Evolutionary conservation across 148 eudicot genomes (phyloP), one percentile per base, ranked within the genome.

Genomic region (Beta vulgaris): DNA sequence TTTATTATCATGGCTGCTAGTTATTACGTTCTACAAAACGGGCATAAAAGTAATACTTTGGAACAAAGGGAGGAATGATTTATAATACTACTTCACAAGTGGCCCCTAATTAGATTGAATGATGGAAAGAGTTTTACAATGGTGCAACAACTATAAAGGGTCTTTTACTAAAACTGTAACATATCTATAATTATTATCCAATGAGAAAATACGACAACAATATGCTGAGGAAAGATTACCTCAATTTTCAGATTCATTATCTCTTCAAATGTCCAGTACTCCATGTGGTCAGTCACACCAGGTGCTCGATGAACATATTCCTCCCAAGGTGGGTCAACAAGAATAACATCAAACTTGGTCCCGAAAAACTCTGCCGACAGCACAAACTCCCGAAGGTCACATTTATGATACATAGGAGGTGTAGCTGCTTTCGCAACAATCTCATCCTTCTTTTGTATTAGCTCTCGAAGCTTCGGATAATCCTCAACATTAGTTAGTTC

Each of bases 251-350:
- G 86, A 79, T 92, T 92, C 93, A 87, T 89, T 79, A 95, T 95
- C 83, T 95, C 96, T 84, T 95, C 96, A 82, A 88, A 84, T 43
- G 91, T 87, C 98, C 98, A 95, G 74, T 84, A 88, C 53, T 95
- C 98, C 92, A 87, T 90, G 79, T 89, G 88, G 81, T 95, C 96
- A 71, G 90, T 89, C 68, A 94, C 97, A 79, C 97, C 98, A 81
- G 96, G 96, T 67, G 98, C 98, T 73, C 96, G 90, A 81, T 94
- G 98, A 78, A 91, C 93, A 82, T 95, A 95, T 85, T 92, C 98
- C 83, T 95, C 97, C 98, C 97, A 92, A 42, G 98, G 98, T 11
- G 97, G 97, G 55, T 95, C 98, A 64, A 92, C 89, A 46, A 95
- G 93, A 85, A 95, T 95, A 54, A 95, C 98, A 80, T 95, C 97